These are phyloP conservation scores for Kregervanrija pseudodelftensis DNA, from an alignment of 805 yeast species.

Conservation along the genomic window DNA sequence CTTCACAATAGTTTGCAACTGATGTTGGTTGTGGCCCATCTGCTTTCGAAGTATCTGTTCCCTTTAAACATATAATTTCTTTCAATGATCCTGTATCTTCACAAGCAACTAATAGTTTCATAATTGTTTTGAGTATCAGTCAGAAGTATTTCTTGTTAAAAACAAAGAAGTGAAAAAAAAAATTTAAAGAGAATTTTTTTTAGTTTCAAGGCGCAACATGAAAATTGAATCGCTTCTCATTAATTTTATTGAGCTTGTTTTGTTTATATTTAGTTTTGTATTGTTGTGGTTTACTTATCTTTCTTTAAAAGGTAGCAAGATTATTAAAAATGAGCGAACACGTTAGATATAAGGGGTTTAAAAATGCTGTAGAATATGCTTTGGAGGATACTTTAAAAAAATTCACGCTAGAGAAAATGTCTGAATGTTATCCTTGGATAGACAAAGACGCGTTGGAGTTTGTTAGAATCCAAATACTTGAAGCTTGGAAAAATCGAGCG, in stretches of 20 bases:
- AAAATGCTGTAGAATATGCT: conserved; percentile 29
- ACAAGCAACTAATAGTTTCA: conserved; percentile 59
- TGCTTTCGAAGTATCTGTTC: conserved; percentile 75
- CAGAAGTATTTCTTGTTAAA: neutral
- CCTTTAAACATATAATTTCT: conserved; percentile 54
- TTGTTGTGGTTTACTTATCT: too few relatives aligned
- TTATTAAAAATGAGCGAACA: conserved; percentile 3
- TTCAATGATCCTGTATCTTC: conserved; percentile 63
- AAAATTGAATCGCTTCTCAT: too few relatives aligned
- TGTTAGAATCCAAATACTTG: conserved; percentile 38
- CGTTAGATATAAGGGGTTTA: conserved; percentile 27
- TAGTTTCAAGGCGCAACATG: neutral
- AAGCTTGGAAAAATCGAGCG: conserved; percentile 37
- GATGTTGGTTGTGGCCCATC: conserved; percentile 58
- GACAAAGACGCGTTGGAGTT: conserved; percentile 35
- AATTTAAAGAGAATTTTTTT: neutral
- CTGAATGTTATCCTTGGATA: conserved; percentile 39
- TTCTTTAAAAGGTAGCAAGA: too few relatives aligned
- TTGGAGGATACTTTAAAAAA: conserved; percentile 37
- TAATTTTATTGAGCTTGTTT: too few relatives aligned
- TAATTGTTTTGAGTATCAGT: conserved; percentile 13
- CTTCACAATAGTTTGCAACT: conserved; percentile 28
- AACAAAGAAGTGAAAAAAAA: neutral
- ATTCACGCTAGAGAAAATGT: conserved; percentile 35
- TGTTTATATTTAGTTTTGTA: too few relatives aligned